Evolutionary conservation across 805 yeast species (phyloP).

Genomic region (Schwanniomyces occidentalis): DNA sequence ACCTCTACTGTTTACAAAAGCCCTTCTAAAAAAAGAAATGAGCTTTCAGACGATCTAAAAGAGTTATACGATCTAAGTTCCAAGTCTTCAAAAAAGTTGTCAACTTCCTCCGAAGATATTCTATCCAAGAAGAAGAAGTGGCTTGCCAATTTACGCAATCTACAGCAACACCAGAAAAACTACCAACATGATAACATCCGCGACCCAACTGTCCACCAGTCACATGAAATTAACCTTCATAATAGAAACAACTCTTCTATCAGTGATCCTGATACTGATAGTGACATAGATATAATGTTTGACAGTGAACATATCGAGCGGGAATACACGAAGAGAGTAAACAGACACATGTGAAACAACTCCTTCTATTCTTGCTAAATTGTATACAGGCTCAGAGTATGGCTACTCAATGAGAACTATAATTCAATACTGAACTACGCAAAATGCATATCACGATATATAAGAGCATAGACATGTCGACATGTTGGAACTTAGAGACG

Average conservation of each 20-base stretch:
- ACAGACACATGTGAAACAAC: constrained; percentile 3
- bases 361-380: too few species aligned
- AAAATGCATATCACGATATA: too few species aligned
- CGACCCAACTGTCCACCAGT: not conserved
- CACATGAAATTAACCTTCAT: constrained; percentile 5
- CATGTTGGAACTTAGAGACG: too few species aligned
- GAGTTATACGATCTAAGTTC: constrained; percentile 25
- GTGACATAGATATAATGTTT: constrained; percentile 35
- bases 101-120: constrained; percentile 16
- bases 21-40: constrained; percentile 11
- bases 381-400: not conserved
- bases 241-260: constrained; percentile 6
- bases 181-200: not conserved
- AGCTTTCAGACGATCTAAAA: constrained; percentile 11
- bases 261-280: constrained; percentile 14
- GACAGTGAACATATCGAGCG: constrained; percentile 20
- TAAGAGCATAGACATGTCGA: too few species aligned
- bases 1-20: constrained; percentile 9
- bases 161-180: constrained; percentile 15
- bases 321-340: constrained; percentile 12
- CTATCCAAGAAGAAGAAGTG: constrained; percentile 21
- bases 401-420: not conserved
- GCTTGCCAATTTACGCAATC: constrained; percentile 19
- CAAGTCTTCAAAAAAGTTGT: constrained; percentile 15
- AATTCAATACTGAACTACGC: not conserved